These are phyloP conservation scores for Fistulina hepatica DNA, from an alignment of 1,284 basidiomycete species.

Conservation along the genomic window DNA sequence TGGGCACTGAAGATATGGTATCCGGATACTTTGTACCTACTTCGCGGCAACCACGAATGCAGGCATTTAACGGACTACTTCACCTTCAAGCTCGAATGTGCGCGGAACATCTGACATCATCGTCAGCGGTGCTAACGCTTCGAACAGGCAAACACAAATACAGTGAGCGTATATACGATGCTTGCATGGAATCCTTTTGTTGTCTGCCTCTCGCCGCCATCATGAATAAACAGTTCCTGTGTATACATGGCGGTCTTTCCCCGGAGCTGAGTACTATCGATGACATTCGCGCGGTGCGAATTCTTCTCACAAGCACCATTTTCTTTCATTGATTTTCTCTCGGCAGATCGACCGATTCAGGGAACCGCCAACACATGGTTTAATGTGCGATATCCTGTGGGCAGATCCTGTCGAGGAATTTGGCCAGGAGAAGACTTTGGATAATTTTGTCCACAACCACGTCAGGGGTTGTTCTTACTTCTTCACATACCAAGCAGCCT, in stretches of 20 bases:
- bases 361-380: constrained; percentile 86
- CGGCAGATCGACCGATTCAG: constrained; percentile 83
- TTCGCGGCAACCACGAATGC: constrained; percentile 90
- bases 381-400: constrained; percentile 96
- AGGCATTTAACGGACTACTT: constrained; percentile 83
- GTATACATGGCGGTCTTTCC: constrained; percentile 88
- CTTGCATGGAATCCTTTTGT: constrained; percentile 91
- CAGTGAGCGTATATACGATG: constrained; percentile 82
- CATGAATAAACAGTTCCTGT: constrained; percentile 97
- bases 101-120: constrained; percentile 18
- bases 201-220: constrained; percentile 84
- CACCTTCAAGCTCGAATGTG: constrained; percentile 86
- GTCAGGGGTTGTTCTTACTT: constrained; percentile 95
- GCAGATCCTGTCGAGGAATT: constrained; percentile 93
- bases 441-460: constrained; percentile 87
- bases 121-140: background rate
- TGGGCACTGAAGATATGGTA: constrained; percentile 91
- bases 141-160: constrained; percentile 86
- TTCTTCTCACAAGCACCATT: background rate
- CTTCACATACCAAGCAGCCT: constrained; percentile 92
- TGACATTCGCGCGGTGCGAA: constrained; percentile 69
- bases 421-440: constrained; percentile 79
- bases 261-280: constrained; percentile 88
- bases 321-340: constrained; percentile 7
- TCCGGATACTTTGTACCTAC: constrained; percentile 79